These are phyloP conservation scores for Psidium guajava DNA, from an alignment of 345 rosid species.

Conservation along the genomic window DNA sequence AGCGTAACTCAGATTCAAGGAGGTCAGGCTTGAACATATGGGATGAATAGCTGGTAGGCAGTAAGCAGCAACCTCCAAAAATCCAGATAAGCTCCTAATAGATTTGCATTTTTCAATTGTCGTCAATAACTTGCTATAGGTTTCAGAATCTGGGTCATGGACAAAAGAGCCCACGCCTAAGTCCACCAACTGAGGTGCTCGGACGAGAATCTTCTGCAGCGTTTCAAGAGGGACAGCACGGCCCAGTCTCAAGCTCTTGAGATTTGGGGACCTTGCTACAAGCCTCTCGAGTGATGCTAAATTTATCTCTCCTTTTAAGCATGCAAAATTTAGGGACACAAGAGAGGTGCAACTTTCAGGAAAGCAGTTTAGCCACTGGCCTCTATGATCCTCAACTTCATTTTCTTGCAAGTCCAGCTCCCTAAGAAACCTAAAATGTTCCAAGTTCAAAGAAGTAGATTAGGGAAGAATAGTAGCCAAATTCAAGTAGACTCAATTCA, in stretches of 20 bases:
- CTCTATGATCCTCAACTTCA: slow-evolving; percentile 87
- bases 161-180: slow-evolving; percentile 85
- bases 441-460: background rate
- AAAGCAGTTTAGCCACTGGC: slow-evolving; percentile 90
- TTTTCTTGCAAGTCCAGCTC: slow-evolving; percentile 98
- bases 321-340: slow-evolving; percentile 73
- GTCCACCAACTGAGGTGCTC: slow-evolving; percentile 67
- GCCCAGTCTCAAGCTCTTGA: slow-evolving; percentile 74
- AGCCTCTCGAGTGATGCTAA: slow-evolving; percentile 74
- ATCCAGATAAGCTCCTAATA: slow-evolving; percentile 76
- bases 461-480: background rate
- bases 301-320: slow-evolving; percentile 84
- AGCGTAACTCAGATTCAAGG: slow-evolving; percentile 84
- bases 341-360: slow-evolving; percentile 73
- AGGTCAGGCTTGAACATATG: slow-evolving; percentile 44
- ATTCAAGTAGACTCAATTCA: background rate
- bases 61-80: slow-evolving; percentile 56
- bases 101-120: slow-evolving; percentile 42
- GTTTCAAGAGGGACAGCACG: slow-evolving; percentile 67
- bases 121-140: slow-evolving; percentile 28
- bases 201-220: slow-evolving; percentile 48
- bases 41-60: slow-evolving; percentile 57
- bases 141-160: slow-evolving; percentile 54
- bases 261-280: slow-evolving; percentile 80
- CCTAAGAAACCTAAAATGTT: slow-evolving; percentile 42